Conservation (phyloP, 148 eudicot species). For the Nepenthes gracilis region DNA sequence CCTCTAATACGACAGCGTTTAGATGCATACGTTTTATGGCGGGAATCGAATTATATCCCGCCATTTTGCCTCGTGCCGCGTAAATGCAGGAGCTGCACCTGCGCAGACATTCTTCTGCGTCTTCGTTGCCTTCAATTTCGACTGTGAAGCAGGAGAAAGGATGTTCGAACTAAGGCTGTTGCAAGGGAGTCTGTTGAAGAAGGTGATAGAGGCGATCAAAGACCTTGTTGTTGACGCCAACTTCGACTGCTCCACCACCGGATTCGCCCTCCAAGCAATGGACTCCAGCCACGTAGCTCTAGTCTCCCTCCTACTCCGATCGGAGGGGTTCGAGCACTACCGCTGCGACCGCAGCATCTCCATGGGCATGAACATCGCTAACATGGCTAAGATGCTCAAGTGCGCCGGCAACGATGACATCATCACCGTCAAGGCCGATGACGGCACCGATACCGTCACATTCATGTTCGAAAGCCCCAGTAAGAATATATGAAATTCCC, state of each 20-base stretch:
- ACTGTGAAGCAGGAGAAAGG: background rate
- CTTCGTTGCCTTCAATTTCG: too few relatives aligned
- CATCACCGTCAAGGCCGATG: constrained; percentile 54
- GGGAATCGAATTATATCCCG: too few relatives aligned
- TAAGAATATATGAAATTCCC: constrained; percentile 8
- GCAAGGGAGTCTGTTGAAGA: constrained; percentile 49
- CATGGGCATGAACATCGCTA: constrained; percentile 51
- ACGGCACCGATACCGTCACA: constrained; percentile 48
- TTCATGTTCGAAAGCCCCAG: constrained; percentile 73
- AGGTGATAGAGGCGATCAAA: constrained; percentile 51
- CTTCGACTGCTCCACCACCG: constrained; percentile 56
- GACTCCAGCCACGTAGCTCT: constrained; percentile 72
- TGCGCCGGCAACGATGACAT: constrained; percentile 56
- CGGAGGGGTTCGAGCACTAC: constrained; percentile 64
- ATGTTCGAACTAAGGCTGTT: constrained; percentile 54
- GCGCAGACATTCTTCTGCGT: too few relatives aligned
- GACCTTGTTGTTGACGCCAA: constrained; percentile 59
- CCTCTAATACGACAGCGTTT: too few relatives aligned
- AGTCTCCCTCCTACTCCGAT: constrained; percentile 48
- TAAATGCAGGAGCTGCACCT: too few relatives aligned
- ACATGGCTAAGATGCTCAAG: constrained; percentile 47
- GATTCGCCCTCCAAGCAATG: constrained; percentile 64
- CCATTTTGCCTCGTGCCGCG: too few relatives aligned
- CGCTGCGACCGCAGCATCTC: constrained; percentile 52
- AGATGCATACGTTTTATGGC: too few relatives aligned